Base-by-base conservation (phyloP, 805 yeast species). In the Tetrapisispora pingtungensis region DNA sequence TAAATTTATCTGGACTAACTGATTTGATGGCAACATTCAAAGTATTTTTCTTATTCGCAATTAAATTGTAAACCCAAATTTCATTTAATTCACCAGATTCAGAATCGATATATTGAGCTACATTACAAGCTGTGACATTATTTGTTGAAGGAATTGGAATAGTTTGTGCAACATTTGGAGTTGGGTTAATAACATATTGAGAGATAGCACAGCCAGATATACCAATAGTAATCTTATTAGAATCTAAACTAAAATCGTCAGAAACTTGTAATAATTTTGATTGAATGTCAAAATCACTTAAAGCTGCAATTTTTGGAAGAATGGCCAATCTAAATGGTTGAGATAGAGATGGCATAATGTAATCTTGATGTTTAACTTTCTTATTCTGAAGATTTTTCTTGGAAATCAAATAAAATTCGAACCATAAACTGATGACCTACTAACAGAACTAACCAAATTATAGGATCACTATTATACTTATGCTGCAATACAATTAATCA, bases 141-240 rank as follows among this genome's bases (percentile, higher is more conserved):
- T 55, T 57, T 3, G 65, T 62, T 5, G 67, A 59, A 24, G 67
- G 65, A 17, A 64, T 60, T 14, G 68, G 55, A 19, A 54, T 46
- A 42, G 58, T 60, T 30, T 54, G 55, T 3, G 59, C 50, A n/a
- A 62, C 46, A 41, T 57, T 64, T 17, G 68, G 68, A 1, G 67
- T 60, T 27, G 68, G 68, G 43, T 64, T 63, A 14, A 63, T 52
- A 10, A 63, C 46, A 45, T 59, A 64, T 45, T 64, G 64, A 14
- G 62, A 56, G 22, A 64, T 51, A 3, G 66, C 57, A 24, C 64
- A 62, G 17, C 62, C 65, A 1, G 66, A 62, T 10, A 64, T 53
- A 36, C 66, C 67, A 15, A 64, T 52, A 27, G 58, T 59, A n/a
- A 64, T 48, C 30, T 49, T 55, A 41, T 64, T 60, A 2, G 65